Evolutionary conservation across 202 grass and related monocot species (phyloP).

Genomic region (Eragrostis tef): DNA sequence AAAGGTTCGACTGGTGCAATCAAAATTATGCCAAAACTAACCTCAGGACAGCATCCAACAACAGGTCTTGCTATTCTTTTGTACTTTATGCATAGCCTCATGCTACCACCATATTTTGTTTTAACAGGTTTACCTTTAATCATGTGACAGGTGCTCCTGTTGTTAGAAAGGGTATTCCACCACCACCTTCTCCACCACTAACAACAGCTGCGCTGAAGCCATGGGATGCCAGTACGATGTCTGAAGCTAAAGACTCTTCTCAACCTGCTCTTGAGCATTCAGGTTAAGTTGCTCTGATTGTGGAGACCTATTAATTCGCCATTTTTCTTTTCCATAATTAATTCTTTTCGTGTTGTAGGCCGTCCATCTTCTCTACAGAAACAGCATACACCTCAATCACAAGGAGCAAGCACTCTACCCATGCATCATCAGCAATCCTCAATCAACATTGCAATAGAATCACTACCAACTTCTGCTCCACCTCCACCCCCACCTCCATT

Average conservation of each 20-base stretch:
- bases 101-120: conserved; percentile 30
- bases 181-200: conserved; percentile 11
- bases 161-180: conserved; percentile 34
- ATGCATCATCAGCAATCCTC: conserved; percentile 35
- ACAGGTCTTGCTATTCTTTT: conserved; percentile 42
- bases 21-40: conserved; percentile 46
- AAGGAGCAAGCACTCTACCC: conserved; percentile 32
- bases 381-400: conserved; percentile 29
- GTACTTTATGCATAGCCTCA: conserved; percentile 29
- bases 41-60: conserved; percentile 37
- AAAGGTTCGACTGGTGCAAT: conserved; percentile 9
- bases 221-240: conserved; percentile 34
- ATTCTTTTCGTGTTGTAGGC: conserved; percentile 36
- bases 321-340: conserved; percentile 40
- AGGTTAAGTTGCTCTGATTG: conserved; percentile 41
- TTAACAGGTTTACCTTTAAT: background rate
- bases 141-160: conserved; percentile 30
- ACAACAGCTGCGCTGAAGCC: conserved; percentile 1
- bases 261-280: conserved; percentile 39
- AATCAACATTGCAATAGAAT: conserved; percentile 35
- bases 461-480: conserved; percentile 36
- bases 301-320: background rate
- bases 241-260: conserved; percentile 25
- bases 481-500: conserved; percentile 22
- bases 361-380: conserved; percentile 32